phyloP scores from a whole-genome alignment of 768 basidiomycete genomes.

The Podaxis sp. region DNA sequence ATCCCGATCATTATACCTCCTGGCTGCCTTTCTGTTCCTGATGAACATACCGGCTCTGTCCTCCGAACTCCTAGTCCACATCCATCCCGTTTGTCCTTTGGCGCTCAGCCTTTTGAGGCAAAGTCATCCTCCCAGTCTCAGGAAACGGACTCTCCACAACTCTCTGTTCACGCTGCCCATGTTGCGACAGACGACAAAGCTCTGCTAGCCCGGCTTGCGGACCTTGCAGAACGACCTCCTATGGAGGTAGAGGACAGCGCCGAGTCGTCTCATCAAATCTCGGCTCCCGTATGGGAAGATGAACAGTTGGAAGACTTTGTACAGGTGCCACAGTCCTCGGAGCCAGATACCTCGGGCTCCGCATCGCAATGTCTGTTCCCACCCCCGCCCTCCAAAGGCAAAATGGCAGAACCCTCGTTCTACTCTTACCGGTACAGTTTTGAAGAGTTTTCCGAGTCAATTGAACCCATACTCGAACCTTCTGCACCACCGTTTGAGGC shows the following conservation, averaged over 20 bases:
- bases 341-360: conserved; percentile 9
- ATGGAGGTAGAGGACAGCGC: conserved; percentile 16
- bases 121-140: conserved; percentile 12
- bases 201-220: conserved; percentile 47
- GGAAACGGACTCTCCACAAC: conserved; percentile 7
- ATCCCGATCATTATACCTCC: conserved; percentile 15
- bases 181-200: conserved; percentile 64
- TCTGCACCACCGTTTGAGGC: conserved; percentile 46
- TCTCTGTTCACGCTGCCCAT: conserved; percentile 40
- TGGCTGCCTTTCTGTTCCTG: conserved; percentile 13
- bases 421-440: conserved; percentile 38
- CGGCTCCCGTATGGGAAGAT: conserved; percentile 53
- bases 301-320: conserved; percentile 38
- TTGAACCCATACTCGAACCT: conserved; percentile 33
- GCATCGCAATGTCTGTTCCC: conserved; percentile 33
- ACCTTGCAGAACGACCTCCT: conserved; percentile 52
- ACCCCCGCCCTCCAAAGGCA: conserved; percentile 39
- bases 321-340: conserved; percentile 7
- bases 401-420: conserved; percentile 33
- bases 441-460: conserved; percentile 27
- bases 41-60: conserved; percentile 9
- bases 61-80: conserved; percentile 13
- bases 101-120: conserved; percentile 3
- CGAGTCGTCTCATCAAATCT: conserved; percentile 24
- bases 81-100: conserved; percentile 20